Conservation (phyloP, 2,329 filamentous ascomycete species). For the Ascochyta pisi region DNA sequence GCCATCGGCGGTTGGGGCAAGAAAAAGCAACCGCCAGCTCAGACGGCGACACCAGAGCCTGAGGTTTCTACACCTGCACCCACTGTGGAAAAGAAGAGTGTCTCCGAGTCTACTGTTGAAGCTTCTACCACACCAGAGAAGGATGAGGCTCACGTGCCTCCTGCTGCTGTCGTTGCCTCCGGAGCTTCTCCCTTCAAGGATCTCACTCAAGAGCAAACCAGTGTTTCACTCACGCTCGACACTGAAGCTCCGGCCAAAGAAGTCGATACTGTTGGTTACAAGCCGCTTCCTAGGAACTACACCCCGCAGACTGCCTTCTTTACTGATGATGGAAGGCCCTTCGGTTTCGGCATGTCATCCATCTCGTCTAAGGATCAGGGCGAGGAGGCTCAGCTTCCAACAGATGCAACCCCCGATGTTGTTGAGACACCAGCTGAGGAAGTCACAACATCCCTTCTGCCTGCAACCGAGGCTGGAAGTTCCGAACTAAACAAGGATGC, state of each 20-base stretch:
- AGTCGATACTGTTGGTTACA: not conserved
- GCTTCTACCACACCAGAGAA: not conserved
- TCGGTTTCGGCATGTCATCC: not conserved
- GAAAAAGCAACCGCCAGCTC: slow-evolving; percentile 3
- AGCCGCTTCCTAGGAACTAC: slow-evolving; percentile 3
- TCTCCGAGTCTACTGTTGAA: not conserved
- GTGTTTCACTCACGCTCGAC: not conserved
- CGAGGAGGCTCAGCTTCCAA: not conserved
- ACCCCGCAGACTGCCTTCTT: slow-evolving; percentile 19
- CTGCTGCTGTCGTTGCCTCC: not conserved
- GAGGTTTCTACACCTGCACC: not conserved
- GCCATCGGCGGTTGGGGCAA: slow-evolving; percentile 43
- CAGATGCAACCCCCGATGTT: too few relatives aligned
- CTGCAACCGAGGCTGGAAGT: not conserved
- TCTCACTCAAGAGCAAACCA: not conserved
- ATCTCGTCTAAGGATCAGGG: not conserved
- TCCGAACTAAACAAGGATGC: not conserved
- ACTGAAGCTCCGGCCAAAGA: not conserved
- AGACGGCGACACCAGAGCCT: not conserved
- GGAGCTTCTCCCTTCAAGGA: not conserved
- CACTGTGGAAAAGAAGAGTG: not conserved
- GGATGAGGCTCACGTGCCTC: not conserved
- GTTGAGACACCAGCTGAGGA: not conserved
- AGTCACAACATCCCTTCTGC: not conserved
- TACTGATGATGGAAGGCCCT: slow-evolving; percentile 16